Base-by-base conservation (phyloP, 2,329 filamentous ascomycete genomes). In the Diaporthe citrichinensis region DNA sequence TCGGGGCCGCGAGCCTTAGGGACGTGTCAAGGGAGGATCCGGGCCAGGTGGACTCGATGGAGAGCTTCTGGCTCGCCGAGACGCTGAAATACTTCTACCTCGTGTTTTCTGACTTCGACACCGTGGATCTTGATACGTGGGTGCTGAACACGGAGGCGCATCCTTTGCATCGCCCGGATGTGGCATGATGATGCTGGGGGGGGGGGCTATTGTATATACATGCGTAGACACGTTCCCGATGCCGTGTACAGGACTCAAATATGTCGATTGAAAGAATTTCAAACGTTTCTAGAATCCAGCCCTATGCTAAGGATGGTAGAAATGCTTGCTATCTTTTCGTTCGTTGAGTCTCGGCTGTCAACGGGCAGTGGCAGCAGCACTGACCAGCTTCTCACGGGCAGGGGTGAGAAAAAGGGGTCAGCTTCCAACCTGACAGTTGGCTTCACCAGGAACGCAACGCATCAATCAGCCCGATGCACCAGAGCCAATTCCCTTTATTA, bases 31-130 rank as follows among this genome's bases (percentile, higher is more conserved):
- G 80, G 34, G 51, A 67, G 46, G 79, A 81, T 62, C 78, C 84
- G 36, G 81, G 83, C 72, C 82, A 81, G 78, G 83, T 87, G 74
- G 91, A 94, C 80, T 89, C 88, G 71, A 94, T 94, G 93, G 93
- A 95, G 86, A 94, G 92, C 77, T 95, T 94, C 82, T 95, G 93
- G 92, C 86, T 94, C 51, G 91, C 91, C 1, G 91, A 93, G 84
- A 93, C 91, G 78, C 83, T 93, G 71, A 93, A 93, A 82, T 93
- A 93, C 81, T 92, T 92, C 78, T 93, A 91, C 77, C 83, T 93
- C 74, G 86, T 92, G 12, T 93, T 92, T 80, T 86, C 86, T 44
- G 90, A 92, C 55, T 91, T 90, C 76, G 85, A 88, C 74, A 81
- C 91, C 36, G 84, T 92, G 23, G 91, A 88, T 79, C 82, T 93